These are phyloP conservation scores for Trebouxiophyceae sp. DNA, from an alignment of 163 green algal genomes.

Conservation along the genomic window DNA sequence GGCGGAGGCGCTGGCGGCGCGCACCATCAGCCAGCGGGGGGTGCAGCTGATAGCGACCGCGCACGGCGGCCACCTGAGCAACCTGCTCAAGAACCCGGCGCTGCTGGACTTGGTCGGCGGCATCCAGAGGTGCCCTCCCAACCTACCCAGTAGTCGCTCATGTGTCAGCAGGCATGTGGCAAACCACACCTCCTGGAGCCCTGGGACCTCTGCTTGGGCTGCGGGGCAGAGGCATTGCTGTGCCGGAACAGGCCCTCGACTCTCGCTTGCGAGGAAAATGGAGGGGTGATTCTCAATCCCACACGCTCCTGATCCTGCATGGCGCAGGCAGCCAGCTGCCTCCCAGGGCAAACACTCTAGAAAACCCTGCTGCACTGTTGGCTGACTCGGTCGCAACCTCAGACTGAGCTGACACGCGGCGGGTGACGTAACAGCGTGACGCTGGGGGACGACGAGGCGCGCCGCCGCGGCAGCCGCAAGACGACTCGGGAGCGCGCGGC, in stretches of 20 bases:
- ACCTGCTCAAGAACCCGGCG: constrained; percentile 93
- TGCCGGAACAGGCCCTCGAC: background rate
- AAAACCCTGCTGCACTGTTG: too few relatives aligned
- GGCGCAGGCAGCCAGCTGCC: too few relatives aligned
- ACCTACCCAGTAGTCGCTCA: background rate
- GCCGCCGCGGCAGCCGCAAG: constrained; percentile 80
- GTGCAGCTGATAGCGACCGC: constrained; percentile 86
- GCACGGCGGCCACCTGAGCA: constrained; percentile 84
- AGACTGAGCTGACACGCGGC: too few relatives aligned
- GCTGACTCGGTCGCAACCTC: too few relatives aligned
- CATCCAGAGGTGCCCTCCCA: constrained; percentile 30
- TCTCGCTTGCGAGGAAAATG: background rate
- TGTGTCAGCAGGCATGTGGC: background rate
- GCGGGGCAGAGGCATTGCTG: background rate
- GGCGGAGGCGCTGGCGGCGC: constrained; percentile 74
- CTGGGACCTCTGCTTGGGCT: background rate
- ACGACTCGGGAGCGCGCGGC: constrained; percentile 75
- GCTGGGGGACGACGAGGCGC: constrained; percentile 82
- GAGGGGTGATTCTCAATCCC: too few relatives aligned
- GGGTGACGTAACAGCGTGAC: constrained; percentile 86
- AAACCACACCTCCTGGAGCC: background rate
- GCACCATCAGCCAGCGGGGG: constrained; percentile 89
- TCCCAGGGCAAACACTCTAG: too few relatives aligned
- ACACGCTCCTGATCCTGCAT: too few relatives aligned
- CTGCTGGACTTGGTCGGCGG: constrained; percentile 76